Evolutionary conservation across 2,329 filamentous ascomycete genomes (phyloP).

Genomic region (Fusarium fracticaudum): DNA sequence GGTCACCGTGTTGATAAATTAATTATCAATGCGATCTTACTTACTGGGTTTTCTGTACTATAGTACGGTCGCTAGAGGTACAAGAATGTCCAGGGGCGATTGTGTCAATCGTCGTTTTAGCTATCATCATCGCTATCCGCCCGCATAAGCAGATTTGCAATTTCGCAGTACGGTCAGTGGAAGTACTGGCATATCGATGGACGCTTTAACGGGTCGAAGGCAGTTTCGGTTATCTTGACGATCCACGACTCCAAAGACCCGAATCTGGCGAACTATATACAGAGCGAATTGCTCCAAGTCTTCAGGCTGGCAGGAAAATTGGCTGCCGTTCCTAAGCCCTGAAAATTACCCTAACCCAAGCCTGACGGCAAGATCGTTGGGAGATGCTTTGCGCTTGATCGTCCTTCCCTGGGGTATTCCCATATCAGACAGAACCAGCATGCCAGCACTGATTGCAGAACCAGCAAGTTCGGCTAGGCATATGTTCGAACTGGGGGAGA

Average conservation of each 20-base stretch:
- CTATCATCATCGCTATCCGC: too few species aligned
- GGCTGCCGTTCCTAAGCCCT: background rate
- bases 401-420: background rate
- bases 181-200: background rate
- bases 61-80: background rate
- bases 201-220: background rate
- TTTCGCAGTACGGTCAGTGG: too few species aligned
- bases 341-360: background rate
- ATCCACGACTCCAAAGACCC: background rate
- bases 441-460: background rate
- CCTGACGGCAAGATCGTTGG: background rate
- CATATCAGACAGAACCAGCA: background rate
- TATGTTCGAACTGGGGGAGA: background rate
- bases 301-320: background rate
- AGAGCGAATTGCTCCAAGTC: background rate
- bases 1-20: background rate
- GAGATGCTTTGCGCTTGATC: background rate
- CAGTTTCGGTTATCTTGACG: slow-evolving; percentile 14
- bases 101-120: too few species aligned
- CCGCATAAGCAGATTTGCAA: too few species aligned
- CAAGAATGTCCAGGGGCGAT: too few species aligned
- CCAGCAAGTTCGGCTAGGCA: background rate
- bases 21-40: background rate
- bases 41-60: background rate
- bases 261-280: background rate